Evolutionary conservation across 306 rosid species (phyloP), one percentile per base, ranked within the genome.

Genomic region (Cicer chorassanicum): DNA sequence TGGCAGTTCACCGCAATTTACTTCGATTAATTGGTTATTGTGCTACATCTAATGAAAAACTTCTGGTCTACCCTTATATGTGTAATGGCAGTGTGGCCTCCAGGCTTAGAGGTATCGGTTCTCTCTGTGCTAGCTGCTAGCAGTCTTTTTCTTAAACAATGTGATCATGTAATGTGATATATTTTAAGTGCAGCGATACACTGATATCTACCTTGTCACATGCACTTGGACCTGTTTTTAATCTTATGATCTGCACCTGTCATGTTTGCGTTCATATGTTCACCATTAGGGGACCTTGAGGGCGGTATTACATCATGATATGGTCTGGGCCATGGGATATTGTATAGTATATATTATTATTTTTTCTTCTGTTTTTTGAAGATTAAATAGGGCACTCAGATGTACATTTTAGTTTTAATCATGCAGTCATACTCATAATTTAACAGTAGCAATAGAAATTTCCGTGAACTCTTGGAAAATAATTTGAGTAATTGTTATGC

Each of bases 71-170:
- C 82, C 98, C 98, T 61, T 94, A 84, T 60, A 91, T 94, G 98
- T 88, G 93, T 40, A 94, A 94, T 82, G 98, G 97, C 65, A 94
- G 98, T 74, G 98, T 91, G 38, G 98, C 95, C 13, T 84, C 94
- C 80, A 84, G 96, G 86, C 97, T 94, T 56, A 87, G 95, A 91
- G 97, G 98, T 93, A 59, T 85, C 59, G 14, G n/a, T 49, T 78
- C 50, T 72, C 74, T 42, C 53, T 34, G 21, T 76, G 45, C 42
- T 49, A 50, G 72, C 14, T 65, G 51, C 44, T 18, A 36, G 69
- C 18, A 14, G 14, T 24, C 38, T 43, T 54, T 75, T 48, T 41
- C 6, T 1, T 16, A 64, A 60, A 45, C 21, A 44, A 13, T 50
- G 61, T 41, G 67, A 54, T 55, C 56, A 12, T 64, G 41, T 29